Evolutionary conservation across 495 filamentous ascomycete genomes (phyloP).

Genomic region (Cenococcum geophilum): DNA sequence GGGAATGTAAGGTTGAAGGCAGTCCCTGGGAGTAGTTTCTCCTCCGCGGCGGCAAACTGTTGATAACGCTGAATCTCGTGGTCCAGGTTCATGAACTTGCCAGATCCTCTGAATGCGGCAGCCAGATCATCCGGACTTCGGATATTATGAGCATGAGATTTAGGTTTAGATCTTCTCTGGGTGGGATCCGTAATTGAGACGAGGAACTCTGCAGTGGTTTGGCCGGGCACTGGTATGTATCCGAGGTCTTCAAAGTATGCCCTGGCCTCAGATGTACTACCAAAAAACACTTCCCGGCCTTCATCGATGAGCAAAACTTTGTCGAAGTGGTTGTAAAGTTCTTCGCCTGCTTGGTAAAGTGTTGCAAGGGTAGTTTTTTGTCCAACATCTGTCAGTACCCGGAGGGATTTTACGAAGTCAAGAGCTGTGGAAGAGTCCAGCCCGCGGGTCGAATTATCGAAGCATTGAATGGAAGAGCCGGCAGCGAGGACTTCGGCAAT

Average conservation of each 20-base stretch:
- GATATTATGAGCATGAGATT: neutral
- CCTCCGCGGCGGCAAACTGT: neutral
- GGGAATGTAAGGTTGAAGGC: neutral
- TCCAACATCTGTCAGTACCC: slow-evolving; percentile 55
- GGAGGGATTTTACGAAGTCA: slow-evolving; percentile 55
- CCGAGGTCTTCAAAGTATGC: slow-evolving; percentile 57
- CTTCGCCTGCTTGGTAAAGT: slow-evolving; percentile 64
- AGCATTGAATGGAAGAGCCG: slow-evolving; percentile 55
- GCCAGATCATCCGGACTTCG: slow-evolving; percentile 1
- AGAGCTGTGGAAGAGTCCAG: slow-evolving; percentile 60
- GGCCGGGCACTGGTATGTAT: slow-evolving; percentile 51
- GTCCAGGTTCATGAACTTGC: neutral
- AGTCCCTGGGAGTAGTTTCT: neutral
- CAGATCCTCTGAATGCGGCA: neutral
- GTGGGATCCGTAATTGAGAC: slow-evolving; percentile 57
- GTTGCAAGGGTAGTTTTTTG: slow-evolving; percentile 55
- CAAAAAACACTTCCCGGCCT: slow-evolving; percentile 58
- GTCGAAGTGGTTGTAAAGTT: slow-evolving; percentile 60
- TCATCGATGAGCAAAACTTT: slow-evolving; percentile 63
- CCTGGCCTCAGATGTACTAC: slow-evolving; percentile 48
- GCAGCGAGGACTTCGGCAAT: slow-evolving; percentile 62
- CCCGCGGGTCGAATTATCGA: slow-evolving; percentile 60
- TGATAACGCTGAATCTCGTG: neutral
- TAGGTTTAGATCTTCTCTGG: slow-evolving; percentile 42
- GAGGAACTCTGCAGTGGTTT: slow-evolving; percentile 62